Evolutionary conservation across 2,329 filamentous ascomycete species (phyloP).

Genomic region (Aureobasidium mangrovei): DNA sequence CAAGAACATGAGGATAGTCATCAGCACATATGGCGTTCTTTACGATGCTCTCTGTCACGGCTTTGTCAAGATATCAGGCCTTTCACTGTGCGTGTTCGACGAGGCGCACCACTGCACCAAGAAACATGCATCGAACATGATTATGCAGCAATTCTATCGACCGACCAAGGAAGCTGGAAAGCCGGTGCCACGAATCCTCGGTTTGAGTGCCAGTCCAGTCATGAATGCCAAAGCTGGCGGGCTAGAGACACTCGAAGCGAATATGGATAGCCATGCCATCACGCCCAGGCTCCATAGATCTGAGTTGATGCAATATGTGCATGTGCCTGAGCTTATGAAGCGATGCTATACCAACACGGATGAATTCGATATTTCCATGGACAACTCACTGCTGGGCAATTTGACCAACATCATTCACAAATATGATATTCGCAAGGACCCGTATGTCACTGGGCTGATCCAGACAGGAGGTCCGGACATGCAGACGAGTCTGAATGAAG

Average conservation of each 20-base stretch:
- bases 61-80: constrained; percentile 55
- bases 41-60: constrained; percentile 65
- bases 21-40: constrained; percentile 70
- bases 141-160: constrained; percentile 68
- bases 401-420: constrained; percentile 14
- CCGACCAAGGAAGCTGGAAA: constrained; percentile 28
- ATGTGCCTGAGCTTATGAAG: constrained; percentile 51
- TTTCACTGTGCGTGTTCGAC: constrained; percentile 70
- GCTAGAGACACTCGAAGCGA: constrained; percentile 56
- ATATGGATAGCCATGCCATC: constrained; percentile 59
- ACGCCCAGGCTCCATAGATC: constrained; percentile 60
- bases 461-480: constrained; percentile 22
- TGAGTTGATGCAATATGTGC: constrained; percentile 60
- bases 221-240: constrained; percentile 49
- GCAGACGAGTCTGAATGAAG: constrained; percentile 21
- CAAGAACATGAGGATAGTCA: constrained; percentile 56
- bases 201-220: constrained; percentile 72
- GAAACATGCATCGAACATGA: constrained; percentile 55
- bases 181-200: constrained; percentile 58
- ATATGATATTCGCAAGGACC: constrained; percentile 31
- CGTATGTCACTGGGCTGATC: constrained; percentile 30
- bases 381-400: constrained; percentile 16
- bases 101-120: constrained; percentile 73
- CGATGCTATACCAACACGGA: not conserved
- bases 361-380: not conserved